Evolutionary conservation across 306 rosid genomes (phyloP), one percentile per base, ranked within the genome.

Genomic region (Dicorynia guianensis): DNA sequence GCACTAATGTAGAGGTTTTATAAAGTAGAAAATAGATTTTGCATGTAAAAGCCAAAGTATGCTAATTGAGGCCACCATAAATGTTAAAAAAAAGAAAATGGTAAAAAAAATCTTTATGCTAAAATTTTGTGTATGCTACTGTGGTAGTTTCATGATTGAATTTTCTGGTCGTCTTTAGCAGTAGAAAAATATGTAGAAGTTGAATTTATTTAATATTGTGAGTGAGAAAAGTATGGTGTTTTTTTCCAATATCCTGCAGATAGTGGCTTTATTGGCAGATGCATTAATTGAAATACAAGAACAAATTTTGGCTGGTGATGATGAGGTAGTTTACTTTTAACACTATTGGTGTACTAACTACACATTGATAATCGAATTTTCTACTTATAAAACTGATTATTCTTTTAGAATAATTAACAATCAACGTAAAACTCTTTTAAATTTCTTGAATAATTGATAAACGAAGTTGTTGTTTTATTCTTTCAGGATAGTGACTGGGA

Each of bases 401-500:
- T 72, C 57, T 54, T 79, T 69, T 93, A 90, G 98, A 97, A 88
- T 70, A 86, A n/a, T n/a, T n/a, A n/a, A n/a, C n/a, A n/a, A n/a
- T n/a, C n/a, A n/a, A n/a, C n/a, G n/a, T n/a, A n/a, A n/a, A n/a
- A n/a, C n/a, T n/a, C n/a, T n/a, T n/a, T n/a, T n/a, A n/a, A n/a
- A n/a, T n/a, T n/a, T n/a, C n/a, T n/a, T n/a, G n/a, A n/a, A n/a
- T n/a, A n/a, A n/a, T n/a, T n/a, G n/a, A n/a, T n/a, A n/a, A n/a
- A n/a, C n/a, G n/a, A n/a, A n/a, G n/a, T n/a, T n/a, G n/a, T n/a
- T n/a, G n/a, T n/a, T n/a, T 66, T 76, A 58, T 76, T 72, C 57
- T 54, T 79, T 69, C 95, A 90, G 98, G 98, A 88, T 70, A 86
- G 93, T 72, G 97, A 92, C 72, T 92, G 98, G 98, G 97, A 94